Percentiles rank a stretch among this genome's conserved stretches.
Evolutionary conservation across 2,329 filamentous ascomycete genomes (phyloP).

Genomic region (Alternaria triticimaculans): DNA sequence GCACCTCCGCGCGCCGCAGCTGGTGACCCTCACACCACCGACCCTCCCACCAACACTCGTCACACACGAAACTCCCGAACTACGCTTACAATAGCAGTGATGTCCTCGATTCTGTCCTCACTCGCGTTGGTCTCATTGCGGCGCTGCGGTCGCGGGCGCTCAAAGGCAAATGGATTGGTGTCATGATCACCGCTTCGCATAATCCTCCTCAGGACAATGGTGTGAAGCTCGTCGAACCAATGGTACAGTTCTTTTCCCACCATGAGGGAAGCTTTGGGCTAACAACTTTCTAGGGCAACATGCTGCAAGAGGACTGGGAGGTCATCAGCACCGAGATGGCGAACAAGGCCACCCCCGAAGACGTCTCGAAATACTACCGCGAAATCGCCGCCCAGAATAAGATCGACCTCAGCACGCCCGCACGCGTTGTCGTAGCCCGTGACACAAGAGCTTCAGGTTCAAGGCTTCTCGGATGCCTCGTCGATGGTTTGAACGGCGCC

Average conservation of each 20-base stretch:
- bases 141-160: slow-evolving; percentile 88
- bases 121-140: slow-evolving; percentile 88
- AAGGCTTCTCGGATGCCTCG: slow-evolving; percentile 78
- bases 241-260: slow-evolving; percentile 58
- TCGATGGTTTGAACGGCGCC: slow-evolving; percentile 78
- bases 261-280: slow-evolving; percentile 7
- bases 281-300: slow-evolving; percentile 72
- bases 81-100: slow-evolving; percentile 59
- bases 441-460: slow-evolving; percentile 94
- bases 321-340: slow-evolving; percentile 84
- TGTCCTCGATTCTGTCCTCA: slow-evolving; percentile 89
- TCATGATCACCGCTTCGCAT: slow-evolving; percentile 74
- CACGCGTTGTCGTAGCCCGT: slow-evolving; percentile 85
- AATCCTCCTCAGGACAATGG: slow-evolving; percentile 71
- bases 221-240: slow-evolving; percentile 87
- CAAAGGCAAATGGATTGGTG: slow-evolving; percentile 87
- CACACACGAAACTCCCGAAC: slow-evolving; percentile 9
- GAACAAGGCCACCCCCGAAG: slow-evolving; percentile 78
- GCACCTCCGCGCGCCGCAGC: not conserved
- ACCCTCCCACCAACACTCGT: not conserved
- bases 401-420: slow-evolving; percentile 71
- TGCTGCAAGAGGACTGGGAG: slow-evolving; percentile 92
- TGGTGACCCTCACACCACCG: not conserved
- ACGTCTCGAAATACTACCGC: slow-evolving; percentile 77
- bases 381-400: slow-evolving; percentile 65